These are phyloP conservation scores for Syncephalis plumigaleata DNA, from an alignment of 371 early-diverging fungal genomes.

Conservation along the genomic window DNA sequence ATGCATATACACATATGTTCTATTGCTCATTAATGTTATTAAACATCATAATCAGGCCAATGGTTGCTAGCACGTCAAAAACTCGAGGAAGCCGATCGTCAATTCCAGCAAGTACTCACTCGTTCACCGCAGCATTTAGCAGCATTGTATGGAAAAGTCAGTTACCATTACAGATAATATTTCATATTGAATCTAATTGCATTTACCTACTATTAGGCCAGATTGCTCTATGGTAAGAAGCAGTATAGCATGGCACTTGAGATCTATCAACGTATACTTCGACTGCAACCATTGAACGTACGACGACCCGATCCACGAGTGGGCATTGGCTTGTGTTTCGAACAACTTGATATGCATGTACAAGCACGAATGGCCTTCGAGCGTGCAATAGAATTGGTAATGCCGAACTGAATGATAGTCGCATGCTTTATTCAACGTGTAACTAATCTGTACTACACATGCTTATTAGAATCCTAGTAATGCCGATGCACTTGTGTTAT, in stretches of 20 bases:
- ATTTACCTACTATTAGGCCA: conserved; percentile 23
- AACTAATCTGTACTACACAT: too few relatives aligned
- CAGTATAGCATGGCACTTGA: conserved; percentile 42
- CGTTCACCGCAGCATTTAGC: conserved; percentile 44
- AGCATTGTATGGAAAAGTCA: conserved; percentile 46
- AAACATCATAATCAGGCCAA: conserved; percentile 15
- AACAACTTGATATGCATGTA: conserved; percentile 42
- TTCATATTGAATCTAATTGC: too few relatives aligned
- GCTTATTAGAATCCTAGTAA: conserved; percentile 31
- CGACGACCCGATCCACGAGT: conserved; percentile 56
- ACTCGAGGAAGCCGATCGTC: conserved; percentile 43
- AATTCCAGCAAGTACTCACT: conserved; percentile 43
- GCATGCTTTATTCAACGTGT: too few relatives aligned
- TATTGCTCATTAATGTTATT: too few relatives aligned
- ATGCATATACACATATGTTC: too few relatives aligned
- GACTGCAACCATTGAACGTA: conserved; percentile 18
- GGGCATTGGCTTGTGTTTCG: conserved; percentile 77
- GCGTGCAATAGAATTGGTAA: conserved; percentile 44
- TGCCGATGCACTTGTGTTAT: conserved; percentile 40
- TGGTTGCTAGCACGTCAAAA: conserved; percentile 34
- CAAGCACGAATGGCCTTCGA: conserved; percentile 55
- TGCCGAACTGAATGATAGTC: background rate
- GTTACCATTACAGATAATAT: background rate
- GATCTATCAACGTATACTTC: conserved; percentile 56
- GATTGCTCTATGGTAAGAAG: conserved; percentile 32